Evolutionary conservation across 78 protist species (phyloP).

Genomic region (Protostelium mycophagum): DNA sequence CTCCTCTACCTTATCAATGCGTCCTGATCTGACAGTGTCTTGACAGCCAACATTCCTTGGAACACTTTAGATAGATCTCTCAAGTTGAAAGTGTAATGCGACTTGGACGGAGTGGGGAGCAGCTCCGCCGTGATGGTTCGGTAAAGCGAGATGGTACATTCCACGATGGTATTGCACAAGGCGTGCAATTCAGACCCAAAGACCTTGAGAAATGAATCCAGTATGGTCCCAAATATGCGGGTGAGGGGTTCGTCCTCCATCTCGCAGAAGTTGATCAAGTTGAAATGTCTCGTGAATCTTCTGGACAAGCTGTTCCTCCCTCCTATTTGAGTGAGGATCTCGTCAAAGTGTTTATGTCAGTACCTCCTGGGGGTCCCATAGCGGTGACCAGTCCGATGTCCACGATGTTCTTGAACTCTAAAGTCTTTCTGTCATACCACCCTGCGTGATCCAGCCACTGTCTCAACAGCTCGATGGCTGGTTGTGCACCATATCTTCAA

Average conservation of each 20-base stretch:
- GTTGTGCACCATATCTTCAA: slow-evolving; percentile 82
- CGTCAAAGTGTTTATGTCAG: slow-evolving; percentile 1
- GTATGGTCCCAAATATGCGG: slow-evolving; percentile 61
- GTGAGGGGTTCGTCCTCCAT: slow-evolving; percentile 30
- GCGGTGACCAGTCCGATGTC: slow-evolving; percentile 55
- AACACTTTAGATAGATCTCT: slow-evolving; percentile 85
- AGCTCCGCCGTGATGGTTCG: slow-evolving; percentile 9
- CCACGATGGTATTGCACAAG: slow-evolving; percentile 12
- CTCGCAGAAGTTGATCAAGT: slow-evolving; percentile 73
- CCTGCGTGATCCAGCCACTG: slow-evolving; percentile 72
- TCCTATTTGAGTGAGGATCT: not conserved
- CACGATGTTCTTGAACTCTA: slow-evolving; percentile 31
- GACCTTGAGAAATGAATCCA: slow-evolving; percentile 11
- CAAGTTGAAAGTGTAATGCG: slow-evolving; percentile 94
- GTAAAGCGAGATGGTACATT: slow-evolving; percentile 51
- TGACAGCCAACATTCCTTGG: slow-evolving; percentile 63
- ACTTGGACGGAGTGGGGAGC: slow-evolving; percentile 86
- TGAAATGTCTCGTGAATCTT: slow-evolving; percentile 82
- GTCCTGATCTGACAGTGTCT: not conserved
- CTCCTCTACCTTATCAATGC: too few species aligned
- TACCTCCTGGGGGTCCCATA: slow-evolving; percentile 92
- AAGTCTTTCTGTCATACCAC: slow-evolving; percentile 63
- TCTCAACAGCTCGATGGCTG: slow-evolving; percentile 78
- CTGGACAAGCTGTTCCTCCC: slow-evolving; percentile 41
- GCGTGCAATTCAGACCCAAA: not conserved